Conservation (phyloP, 495 filamentous ascomycete genomes). For the Xylaria palmicola region DNA sequence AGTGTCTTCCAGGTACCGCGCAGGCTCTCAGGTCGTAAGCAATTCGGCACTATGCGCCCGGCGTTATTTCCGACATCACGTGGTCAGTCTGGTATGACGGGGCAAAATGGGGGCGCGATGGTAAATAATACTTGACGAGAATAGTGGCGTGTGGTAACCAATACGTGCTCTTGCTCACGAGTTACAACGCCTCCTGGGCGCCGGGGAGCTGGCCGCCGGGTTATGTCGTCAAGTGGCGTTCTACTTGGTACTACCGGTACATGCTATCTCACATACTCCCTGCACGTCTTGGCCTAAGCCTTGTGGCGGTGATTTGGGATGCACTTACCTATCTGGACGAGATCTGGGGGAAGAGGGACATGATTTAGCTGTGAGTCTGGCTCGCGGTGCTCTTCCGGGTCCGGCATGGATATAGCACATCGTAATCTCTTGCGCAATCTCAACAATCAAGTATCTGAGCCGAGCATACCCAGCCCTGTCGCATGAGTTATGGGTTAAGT, state of each 20-base stretch:
- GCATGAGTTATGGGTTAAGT: background rate
- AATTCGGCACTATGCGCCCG: too few relatives aligned
- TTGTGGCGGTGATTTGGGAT: background rate
- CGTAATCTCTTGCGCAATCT: slow-evolving; percentile 13
- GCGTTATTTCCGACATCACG: background rate
- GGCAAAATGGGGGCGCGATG: background rate
- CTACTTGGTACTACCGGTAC: too few relatives aligned
- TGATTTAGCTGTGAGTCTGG: background rate
- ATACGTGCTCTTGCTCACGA: background rate
- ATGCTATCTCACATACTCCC: too few relatives aligned
- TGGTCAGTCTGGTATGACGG: slow-evolving; percentile 1
- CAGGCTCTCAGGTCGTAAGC: too few relatives aligned
- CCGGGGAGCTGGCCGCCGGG: slow-evolving; percentile 2
- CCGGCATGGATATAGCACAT: background rate
- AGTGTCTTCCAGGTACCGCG: too few relatives aligned
- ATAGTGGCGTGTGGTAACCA: background rate
- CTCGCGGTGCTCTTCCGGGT: background rate
- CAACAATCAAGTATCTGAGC: background rate
- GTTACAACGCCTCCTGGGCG: background rate
- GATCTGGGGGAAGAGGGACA: background rate
- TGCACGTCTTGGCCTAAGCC: background rate
- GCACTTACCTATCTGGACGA: background rate
- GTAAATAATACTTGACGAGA: background rate
- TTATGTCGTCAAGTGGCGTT: background rate
- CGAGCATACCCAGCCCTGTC: background rate